These are phyloP conservation scores for Microbotryum intermedium DNA, from an alignment of 1,284 basidiomycete species.

Conservation along the genomic window DNA sequence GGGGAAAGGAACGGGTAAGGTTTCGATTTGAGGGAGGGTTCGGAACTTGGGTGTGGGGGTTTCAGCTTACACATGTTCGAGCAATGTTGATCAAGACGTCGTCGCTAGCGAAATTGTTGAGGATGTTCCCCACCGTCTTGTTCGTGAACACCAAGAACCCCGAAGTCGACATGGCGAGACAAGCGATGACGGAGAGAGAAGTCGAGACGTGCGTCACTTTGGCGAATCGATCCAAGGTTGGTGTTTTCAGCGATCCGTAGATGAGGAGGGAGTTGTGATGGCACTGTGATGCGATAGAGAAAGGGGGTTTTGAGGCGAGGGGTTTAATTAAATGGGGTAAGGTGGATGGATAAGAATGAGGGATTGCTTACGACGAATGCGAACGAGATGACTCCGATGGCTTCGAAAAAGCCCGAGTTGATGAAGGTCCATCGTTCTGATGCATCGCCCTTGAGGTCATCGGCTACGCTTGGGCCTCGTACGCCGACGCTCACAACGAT, in stretches of 20 bases:
- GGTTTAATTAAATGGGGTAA: background rate
- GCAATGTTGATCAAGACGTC: conserved; percentile 43
- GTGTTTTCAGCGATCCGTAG: conserved; percentile 84
- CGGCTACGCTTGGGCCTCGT: conserved; percentile 71
- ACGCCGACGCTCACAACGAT: conserved; percentile 83
- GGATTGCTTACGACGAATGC: conserved; percentile 51
- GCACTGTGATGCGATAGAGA: conserved; percentile 4
- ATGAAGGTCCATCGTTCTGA: conserved; percentile 56
- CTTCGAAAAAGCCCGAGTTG: conserved; percentile 71
- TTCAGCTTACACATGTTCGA: conserved; percentile 19
- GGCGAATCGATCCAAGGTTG: conserved; percentile 89
- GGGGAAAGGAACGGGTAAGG: background rate
- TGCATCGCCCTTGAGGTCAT: conserved; percentile 62
- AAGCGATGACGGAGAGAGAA: conserved; percentile 66
- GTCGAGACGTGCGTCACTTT: conserved; percentile 89
- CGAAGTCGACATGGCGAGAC: conserved; percentile 75
- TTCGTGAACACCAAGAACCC: conserved; percentile 90
- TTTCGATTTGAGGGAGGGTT: background rate
- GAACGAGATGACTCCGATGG: conserved; percentile 92
- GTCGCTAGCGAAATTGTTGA: conserved; percentile 75
- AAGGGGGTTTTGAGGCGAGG: background rate
- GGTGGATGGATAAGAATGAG: background rate
- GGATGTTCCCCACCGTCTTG: conserved; percentile 59
- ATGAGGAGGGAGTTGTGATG: conserved; percentile 55
- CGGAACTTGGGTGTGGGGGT: too few species aligned